Base-by-base conservation (phyloP, 768 basidiomycete genomes). In the Podaxis carcinomalis region DNA sequence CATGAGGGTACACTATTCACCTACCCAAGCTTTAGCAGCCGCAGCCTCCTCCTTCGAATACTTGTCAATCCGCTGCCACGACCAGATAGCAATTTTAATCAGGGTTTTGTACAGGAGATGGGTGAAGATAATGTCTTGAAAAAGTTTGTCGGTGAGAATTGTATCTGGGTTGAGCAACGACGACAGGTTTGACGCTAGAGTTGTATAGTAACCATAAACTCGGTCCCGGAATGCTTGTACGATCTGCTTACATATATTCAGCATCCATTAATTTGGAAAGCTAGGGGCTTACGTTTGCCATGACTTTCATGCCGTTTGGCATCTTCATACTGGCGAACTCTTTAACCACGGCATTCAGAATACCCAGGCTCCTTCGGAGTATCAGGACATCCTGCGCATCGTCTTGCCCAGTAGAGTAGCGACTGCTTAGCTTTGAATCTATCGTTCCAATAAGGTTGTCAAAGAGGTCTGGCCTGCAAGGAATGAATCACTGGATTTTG, bases 31-130 rank as follows among this genome's bases (percentile, higher is more conserved):
- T 64, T 76, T 74, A 59, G 83, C 79, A 19, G 74, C 72, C 21
- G 75, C 68, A 35, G 75, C 67, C 60, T 81, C 81, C 53, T 80
- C 78, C 51, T 75, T 74, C 1, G 74, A 67, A 47, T 77, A 68
- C 66, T 71, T 82, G 37, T 76, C 76, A 11, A 82, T 67, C 56
- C 78, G 74, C 56, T 78, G 74, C 88, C 90, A 94, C 11, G 87
- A 69, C 90, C 91, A 95, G 32, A 82, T 64, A 9, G 83, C 81
- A 70, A 91, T 80, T 67, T 87, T 92, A 11, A 80, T 74, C 47
- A 95, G 74, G 65, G 83, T 86, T 70, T 95, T 94, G 77, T 87
- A 92, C 3, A 86, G 73, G 16, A 93, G 72, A 68, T 93, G 87
- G 2, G 83, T 83, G 14, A 91, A 66, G 64, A 65, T 74, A 55